Conservation (phyloP, 192 early-diverging fungal species). For the Podila clonocystis region DNA sequence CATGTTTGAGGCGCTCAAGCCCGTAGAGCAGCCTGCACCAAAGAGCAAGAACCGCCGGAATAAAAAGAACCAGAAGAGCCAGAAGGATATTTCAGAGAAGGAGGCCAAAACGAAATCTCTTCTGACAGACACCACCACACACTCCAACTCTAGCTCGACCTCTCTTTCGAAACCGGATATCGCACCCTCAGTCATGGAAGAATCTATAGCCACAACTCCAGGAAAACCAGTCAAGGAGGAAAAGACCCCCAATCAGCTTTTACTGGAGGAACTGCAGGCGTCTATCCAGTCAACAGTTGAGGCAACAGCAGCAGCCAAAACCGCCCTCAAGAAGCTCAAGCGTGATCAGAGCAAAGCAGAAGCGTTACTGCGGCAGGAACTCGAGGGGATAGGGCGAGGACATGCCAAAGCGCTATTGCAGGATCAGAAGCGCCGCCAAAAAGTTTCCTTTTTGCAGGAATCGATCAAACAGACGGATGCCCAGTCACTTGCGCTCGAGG, state of each 20-base stretch:
- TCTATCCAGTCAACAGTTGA: conserved; percentile 20
- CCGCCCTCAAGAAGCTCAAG: conserved; percentile 32
- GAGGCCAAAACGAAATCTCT: background rate
- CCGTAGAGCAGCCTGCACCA: background rate
- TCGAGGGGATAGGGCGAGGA: conserved; percentile 44
- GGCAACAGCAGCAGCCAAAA: conserved; percentile 9
- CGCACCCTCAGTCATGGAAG: background rate
- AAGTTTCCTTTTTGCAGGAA: conserved; percentile 46
- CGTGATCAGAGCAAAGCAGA: conserved; percentile 39
- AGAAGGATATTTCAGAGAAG: conserved; percentile 21
- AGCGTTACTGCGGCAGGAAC: conserved; percentile 28
- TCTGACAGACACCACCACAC: background rate
- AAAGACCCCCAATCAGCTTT: conserved; percentile 14
- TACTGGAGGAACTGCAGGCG: conserved; percentile 26
- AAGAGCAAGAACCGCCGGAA: conserved; percentile 33
- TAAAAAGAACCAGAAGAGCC: conserved; percentile 36
- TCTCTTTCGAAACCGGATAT: background rate
- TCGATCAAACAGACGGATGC: conserved; percentile 48
- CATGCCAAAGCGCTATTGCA: conserved; percentile 40
- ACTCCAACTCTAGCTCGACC: background rate
- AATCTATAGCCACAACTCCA: background rate
- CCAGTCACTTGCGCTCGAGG: background rate
- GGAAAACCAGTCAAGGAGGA: background rate
- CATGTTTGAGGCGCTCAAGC: conserved; percentile 2
- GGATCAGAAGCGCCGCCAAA: conserved; percentile 49